A percentile compares a stretch with the other conserved stretches of the same genome.
These are phyloP conservation scores for Aspergillus awamori DNA, from an alignment of 2,329 filamentous ascomycete genomes.

Conservation along the genomic window DNA sequence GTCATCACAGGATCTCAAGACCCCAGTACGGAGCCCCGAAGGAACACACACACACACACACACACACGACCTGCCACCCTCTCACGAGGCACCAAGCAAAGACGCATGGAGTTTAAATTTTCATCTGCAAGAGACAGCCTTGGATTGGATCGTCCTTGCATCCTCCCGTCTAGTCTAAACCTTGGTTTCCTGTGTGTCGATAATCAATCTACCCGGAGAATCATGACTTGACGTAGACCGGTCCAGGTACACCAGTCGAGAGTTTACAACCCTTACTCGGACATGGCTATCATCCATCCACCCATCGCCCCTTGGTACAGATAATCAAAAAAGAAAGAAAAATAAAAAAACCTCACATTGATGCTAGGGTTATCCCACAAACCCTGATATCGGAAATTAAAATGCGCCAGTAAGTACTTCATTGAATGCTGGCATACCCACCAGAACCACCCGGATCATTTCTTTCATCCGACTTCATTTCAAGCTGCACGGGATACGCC, in stretches of 20 bases:
- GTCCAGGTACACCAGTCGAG: no score
- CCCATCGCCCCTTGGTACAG: neutral
- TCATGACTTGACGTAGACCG: no score
- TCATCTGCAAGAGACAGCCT: neutral
- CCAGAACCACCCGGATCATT: no score
- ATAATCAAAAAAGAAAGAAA: no score
- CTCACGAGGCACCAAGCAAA: neutral
- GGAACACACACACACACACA: neutral
- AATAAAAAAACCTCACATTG: no score
- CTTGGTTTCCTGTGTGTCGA: neutral
- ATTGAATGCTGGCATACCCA: no score
- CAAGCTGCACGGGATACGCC: neutral
- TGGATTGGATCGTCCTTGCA: constrained; percentile 2
- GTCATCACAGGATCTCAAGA: no score
- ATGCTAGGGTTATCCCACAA: neutral
- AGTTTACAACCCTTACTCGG: no score
- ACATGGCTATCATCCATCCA: no score
- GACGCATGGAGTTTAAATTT: neutral
- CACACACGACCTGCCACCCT: neutral
- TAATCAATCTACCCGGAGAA: neutral
- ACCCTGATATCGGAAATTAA: neutral
- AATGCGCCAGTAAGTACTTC: no score
- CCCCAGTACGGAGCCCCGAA: neutral
- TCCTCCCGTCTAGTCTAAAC: neutral
- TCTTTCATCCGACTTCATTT: neutral